A percentile compares a stretch with the other conserved stretches of the same genome.
Evolutionary conservation across 202 grass and related monocot genomes (phyloP).

Genomic region (Bolboschoenoplectus hybrid): DNA sequence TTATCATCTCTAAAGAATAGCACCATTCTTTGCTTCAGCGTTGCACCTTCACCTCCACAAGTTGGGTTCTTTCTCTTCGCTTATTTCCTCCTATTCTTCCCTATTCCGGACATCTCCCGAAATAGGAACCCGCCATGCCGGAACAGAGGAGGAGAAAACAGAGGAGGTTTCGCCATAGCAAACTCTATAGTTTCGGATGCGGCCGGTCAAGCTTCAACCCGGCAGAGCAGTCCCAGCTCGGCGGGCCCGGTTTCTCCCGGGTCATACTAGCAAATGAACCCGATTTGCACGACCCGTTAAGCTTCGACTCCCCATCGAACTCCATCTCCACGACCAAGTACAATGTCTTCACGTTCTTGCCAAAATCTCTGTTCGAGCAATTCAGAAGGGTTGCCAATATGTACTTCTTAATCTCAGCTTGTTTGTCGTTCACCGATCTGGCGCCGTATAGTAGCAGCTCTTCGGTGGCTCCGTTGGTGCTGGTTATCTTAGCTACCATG

Average conservation of each 20-base stretch:
- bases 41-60: neutral
- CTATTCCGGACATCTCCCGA: conserved; percentile 1
- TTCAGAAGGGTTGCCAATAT: conserved; percentile 86
- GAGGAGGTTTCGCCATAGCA: conserved; percentile 51
- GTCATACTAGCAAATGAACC: conserved; percentile 48
- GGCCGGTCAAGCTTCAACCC: conserved; percentile 39
- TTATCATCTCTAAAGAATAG: neutral
- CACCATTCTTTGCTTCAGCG: conserved; percentile 12
- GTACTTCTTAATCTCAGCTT: conserved; percentile 66
- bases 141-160: conserved; percentile 26
- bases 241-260: conserved; percentile 68
- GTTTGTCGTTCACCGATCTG: conserved; percentile 52
- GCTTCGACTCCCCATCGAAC: conserved; percentile 44
- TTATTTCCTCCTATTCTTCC: neutral
- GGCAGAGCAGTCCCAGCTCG: conserved; percentile 57
- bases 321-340: conserved; percentile 92
- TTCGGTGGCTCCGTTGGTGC: conserved; percentile 55
- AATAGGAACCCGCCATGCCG: conserved; percentile 38
- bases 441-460: conserved; percentile 49
- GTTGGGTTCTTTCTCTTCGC: neutral
- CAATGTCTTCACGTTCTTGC: conserved; percentile 67
- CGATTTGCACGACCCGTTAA: neutral
- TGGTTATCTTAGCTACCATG: conserved; percentile 73
- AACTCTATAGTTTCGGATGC: conserved; percentile 82
- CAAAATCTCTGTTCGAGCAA: conserved; percentile 90